Conservation (phyloP, 352 stramenopile genomes). For the Phytophthora melonis region DNA sequence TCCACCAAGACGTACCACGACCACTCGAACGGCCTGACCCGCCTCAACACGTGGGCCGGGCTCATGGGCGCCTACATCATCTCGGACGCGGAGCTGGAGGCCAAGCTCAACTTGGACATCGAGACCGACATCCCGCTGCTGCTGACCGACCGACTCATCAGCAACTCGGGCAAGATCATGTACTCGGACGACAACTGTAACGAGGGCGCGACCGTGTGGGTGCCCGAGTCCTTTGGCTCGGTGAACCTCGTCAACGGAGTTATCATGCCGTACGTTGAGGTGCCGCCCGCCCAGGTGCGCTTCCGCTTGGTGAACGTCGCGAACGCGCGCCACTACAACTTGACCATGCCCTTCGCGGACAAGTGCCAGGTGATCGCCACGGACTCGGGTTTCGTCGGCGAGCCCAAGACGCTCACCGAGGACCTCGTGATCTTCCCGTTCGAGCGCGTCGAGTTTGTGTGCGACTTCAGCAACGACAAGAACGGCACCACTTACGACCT, state of each 20-base stretch:
- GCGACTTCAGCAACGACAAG: conserved; percentile 54
- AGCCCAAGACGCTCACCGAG: conserved; percentile 51
- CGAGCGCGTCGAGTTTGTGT: conserved; percentile 69
- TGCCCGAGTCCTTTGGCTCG: conserved; percentile 62
- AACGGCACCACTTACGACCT: conserved; percentile 63
- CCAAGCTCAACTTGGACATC: conserved; percentile 57
- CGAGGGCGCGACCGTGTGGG: conserved; percentile 46
- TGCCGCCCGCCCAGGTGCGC: conserved; percentile 70
- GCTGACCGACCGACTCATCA: conserved; percentile 54
- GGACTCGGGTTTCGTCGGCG: conserved; percentile 71
- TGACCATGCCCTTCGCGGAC: conserved; percentile 70
- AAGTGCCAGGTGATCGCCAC: conserved; percentile 70
- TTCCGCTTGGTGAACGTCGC: conserved; percentile 71
- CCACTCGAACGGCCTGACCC: conserved; percentile 61
- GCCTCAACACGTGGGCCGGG: conserved; percentile 69
- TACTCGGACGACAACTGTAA: conserved; percentile 68
- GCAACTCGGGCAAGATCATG: conserved; percentile 46
- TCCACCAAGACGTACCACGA: conserved; percentile 73
- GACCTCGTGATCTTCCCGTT: conserved; percentile 57
- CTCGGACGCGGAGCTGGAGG: conserved; percentile 48
- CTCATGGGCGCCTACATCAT: conserved; percentile 67
- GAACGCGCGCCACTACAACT: conserved; percentile 84
- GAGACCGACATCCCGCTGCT: conserved; percentile 64
- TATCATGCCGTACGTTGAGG: conserved; percentile 71
- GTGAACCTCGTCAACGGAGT: conserved; percentile 69